Base-by-base conservation (phyloP, 75 land plant species). In the Adiantum capillusveneris region DNA sequence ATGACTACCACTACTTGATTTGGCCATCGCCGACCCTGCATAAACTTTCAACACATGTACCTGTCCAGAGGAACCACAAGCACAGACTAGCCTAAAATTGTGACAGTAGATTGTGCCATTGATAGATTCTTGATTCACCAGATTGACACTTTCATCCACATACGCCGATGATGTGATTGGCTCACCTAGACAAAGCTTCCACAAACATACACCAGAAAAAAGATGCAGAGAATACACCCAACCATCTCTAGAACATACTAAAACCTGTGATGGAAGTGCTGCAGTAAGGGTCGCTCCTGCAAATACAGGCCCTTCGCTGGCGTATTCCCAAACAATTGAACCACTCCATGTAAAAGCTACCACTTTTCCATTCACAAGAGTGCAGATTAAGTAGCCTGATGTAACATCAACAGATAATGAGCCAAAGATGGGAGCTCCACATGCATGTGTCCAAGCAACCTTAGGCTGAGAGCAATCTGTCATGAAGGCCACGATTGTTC, bases 151-250 rank as follows among this genome's bases (percentile, higher is more conserved):
- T 65, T 85, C 90, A 71, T 85, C 90, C 30, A 89, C 77, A 66
- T 64, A 85, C 9, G 90, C 86, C 5, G 90, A 75, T 7, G 90
- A 58, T 30, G 84, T 80, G 43, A 89, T 89, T 34, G 95, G 84
- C 45, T 75, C 80, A 25, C 86, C 90, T 46, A 76, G 41, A 37
- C 53, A 49, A 26, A 70, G 72, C 42, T 89, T 69, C 95, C 95
- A 89, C 0, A 80, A 51, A 20, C 75, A 29, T 37, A 46, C 34
- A 17, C 95, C 95, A 0, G 21, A 53, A 68, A 87, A 84, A 77
- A 69, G 59, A 55, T 76, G 67, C 73, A 84, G 60, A 13, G 82
- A 75, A 46, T 76, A 81, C 0, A 81, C 31, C 16, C 43, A 55
- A 37, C 87, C 87, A 80, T 79, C 71, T 53, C 87, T 65, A 1